Evolutionary conservation across 73 alveolate genomes (phyloP), one percentile per base, ranked within the genome.

Genomic region (Blepharisma japonicum): DNA sequence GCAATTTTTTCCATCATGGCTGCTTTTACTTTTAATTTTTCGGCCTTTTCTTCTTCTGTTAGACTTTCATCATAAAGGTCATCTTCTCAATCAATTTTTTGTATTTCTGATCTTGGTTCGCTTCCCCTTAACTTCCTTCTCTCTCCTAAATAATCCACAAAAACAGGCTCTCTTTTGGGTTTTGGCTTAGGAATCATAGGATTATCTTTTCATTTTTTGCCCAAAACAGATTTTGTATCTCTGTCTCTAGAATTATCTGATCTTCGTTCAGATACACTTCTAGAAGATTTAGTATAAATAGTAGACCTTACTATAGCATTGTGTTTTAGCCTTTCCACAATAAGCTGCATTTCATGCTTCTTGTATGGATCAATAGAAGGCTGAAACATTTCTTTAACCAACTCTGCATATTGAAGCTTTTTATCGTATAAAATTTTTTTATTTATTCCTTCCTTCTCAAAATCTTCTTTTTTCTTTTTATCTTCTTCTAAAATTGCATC

Each of bases 401-500:
- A 2, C 11, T 45, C 46, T 45, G 68, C 80, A 45, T 70, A 70
- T n/a, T 25, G 23, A 18, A 14, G 11, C 46, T 25, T 70, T 45
- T 70, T 70, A 11, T 70, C 56, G 4, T 14, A 11, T 4, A 70
- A 45, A 48, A 14, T n/a, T 23, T 11, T 25, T 45, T 70, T 70
- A 7, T 70, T 54, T 18, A 7, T n/a, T 47, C 27, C 66, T 8
- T 8, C 61, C 5, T 45, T 70, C 27, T 45, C 66, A n/a, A n/a
- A 39, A 2, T 70, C 68, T 25, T 70, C 80, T 70, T 47, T 70
- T 45, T 45, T 39, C 66, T 70, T 70, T 45, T 47, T 70, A 1
- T 70, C 80, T 70, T 70, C 66, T 70, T 70, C 80, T 14, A 70
- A 25, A 45, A 70, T 21, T 39, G 14, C 5, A 45, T 70, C 66